phyloP scores from a whole-genome alignment of 73 alveolate genomes.

The Tetrahymena malaccensis region DNA sequence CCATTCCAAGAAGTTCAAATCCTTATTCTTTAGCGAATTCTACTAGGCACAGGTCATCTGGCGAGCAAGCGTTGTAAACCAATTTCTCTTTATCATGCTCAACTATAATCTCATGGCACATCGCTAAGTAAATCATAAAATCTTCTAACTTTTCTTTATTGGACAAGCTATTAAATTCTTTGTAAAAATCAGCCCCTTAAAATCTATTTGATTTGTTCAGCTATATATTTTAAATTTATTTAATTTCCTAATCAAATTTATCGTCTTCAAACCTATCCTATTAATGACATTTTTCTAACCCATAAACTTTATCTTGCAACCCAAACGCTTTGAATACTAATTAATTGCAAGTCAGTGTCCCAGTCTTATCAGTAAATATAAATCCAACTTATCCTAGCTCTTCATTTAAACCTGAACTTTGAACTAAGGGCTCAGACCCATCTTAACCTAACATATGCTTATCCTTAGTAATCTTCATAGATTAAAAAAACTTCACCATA shows the following conservation, averaged over 20 bases:
- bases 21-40: slow-evolving; percentile 71
- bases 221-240: slow-evolving; percentile 9
- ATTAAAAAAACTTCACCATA: slow-evolving; percentile 65
- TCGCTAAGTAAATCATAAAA: slow-evolving; percentile 45
- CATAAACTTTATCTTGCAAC: slow-evolving; percentile 51
- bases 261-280: neutral
- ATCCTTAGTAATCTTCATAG: slow-evolving; percentile 59
- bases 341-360: slow-evolving; percentile 72
- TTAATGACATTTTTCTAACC: neutral
- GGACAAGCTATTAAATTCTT: slow-evolving; percentile 3
- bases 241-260: slow-evolving; percentile 21
- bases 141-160: slow-evolving; percentile 12
- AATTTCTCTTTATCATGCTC: slow-evolving; percentile 50
- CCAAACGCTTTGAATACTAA: slow-evolving; percentile 70
- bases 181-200: slow-evolving; percentile 13
- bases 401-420: slow-evolving; percentile 71
- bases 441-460: slow-evolving; percentile 39
- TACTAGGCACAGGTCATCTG: slow-evolving; percentile 93
- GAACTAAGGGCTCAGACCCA: slow-evolving; percentile 56
- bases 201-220: neutral
- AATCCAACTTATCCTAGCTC: slow-evolving; percentile 77
- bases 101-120: slow-evolving; percentile 68
- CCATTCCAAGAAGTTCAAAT: slow-evolving; percentile 36
- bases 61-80: slow-evolving; percentile 79
- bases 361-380: slow-evolving; percentile 80